These are phyloP conservation scores for Oenanthe javanica DNA, from an alignment of 140 eudicot species.

Conservation along the genomic window DNA sequence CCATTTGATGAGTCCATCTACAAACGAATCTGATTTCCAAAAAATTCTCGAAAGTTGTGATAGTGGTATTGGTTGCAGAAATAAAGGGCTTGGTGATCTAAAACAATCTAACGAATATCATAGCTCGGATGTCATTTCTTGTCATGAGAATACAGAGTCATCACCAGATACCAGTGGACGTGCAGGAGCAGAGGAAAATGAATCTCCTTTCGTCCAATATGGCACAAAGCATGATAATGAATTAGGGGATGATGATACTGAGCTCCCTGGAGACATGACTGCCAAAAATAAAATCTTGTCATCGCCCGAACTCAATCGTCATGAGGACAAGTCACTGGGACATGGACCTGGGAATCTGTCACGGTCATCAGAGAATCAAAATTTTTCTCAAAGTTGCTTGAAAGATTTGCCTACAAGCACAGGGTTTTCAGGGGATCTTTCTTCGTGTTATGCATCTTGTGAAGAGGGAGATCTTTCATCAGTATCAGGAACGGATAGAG, in stretches of 20 bases:
- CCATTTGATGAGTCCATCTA: conserved; percentile 19
- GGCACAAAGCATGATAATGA: conserved; percentile 16
- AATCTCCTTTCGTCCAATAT: conserved; percentile 6
- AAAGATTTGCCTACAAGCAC: conserved; percentile 12
- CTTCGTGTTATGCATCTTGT: conserved; percentile 19
- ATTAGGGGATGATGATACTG: conserved; percentile 3
- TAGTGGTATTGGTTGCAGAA: conserved; percentile 2
- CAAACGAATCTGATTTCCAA: conserved; percentile 18
- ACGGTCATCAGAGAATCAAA: conserved; percentile 7
- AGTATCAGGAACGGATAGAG: conserved; percentile 15
- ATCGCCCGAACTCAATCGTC: conserved; percentile 20
- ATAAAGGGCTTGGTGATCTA: conserved; percentile 10
- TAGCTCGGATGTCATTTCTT: conserved; percentile 30
- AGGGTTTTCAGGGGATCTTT: background rate
- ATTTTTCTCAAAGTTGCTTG: conserved; percentile 21
- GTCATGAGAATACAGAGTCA: conserved; percentile 40
- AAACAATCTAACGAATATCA: conserved; percentile 26
- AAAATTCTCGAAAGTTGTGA: background rate
- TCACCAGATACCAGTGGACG: conserved; percentile 18
- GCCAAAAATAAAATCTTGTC: conserved; percentile 17
- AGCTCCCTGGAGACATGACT: conserved; percentile 17
- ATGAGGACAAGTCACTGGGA: conserved; percentile 4
- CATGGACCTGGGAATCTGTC: conserved; percentile 12
- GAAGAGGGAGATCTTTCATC: conserved; percentile 19
- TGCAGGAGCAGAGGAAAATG: background rate